Evolutionary conservation across 768 basidiomycete species (phyloP).

Genomic region (Termitomyces sp.): DNA sequence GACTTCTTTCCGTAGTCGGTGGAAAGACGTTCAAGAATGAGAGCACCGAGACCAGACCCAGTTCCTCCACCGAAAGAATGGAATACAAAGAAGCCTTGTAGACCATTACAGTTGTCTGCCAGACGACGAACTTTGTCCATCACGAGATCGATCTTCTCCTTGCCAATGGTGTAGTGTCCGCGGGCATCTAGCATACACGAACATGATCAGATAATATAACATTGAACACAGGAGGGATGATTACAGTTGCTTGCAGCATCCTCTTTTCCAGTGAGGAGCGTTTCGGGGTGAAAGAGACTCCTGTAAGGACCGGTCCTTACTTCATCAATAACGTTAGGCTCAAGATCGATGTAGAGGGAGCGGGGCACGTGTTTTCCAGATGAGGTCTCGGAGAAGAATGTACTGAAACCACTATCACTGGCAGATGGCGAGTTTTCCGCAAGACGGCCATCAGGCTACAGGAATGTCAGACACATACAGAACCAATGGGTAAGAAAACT

Average conservation of each 20-base stretch:
- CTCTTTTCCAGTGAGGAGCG: slow-evolving; percentile 95
- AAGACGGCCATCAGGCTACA: slow-evolving; percentile 88
- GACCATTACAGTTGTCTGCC: slow-evolving; percentile 93
- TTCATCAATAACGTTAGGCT: slow-evolving; percentile 93
- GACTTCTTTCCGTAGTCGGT: slow-evolving; percentile 99
- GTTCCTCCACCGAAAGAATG: slow-evolving; percentile 99
- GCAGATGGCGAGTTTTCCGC: slow-evolving; percentile 60
- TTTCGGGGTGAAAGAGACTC: slow-evolving; percentile 96
- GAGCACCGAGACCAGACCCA: slow-evolving; percentile 95
- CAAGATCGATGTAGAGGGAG: slow-evolving; percentile 93
- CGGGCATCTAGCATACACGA: slow-evolving; percentile 66
- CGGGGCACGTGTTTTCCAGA: slow-evolving; percentile 95
- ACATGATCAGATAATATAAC: slow-evolving; percentile 1
- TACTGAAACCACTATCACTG: slow-evolving; percentile 86
- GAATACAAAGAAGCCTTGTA: slow-evolving; percentile 99
- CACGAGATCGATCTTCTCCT: slow-evolving; percentile 94
- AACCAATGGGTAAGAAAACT: slow-evolving; percentile 23
- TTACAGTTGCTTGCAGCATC: slow-evolving; percentile 99
- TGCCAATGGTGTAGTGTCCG: slow-evolving; percentile 97
- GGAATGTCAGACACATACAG: slow-evolving; percentile 12
- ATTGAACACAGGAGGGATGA: slow-evolving; percentile 20
- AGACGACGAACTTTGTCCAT: slow-evolving; percentile 94
- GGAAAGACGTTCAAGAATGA: slow-evolving; percentile 91
- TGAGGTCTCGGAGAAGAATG: slow-evolving; percentile 95
- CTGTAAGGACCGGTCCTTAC: slow-evolving; percentile 90